phyloP scores from a whole-genome alignment of 257 asterid genomes.

The Solanum pinnatisectum region DNA sequence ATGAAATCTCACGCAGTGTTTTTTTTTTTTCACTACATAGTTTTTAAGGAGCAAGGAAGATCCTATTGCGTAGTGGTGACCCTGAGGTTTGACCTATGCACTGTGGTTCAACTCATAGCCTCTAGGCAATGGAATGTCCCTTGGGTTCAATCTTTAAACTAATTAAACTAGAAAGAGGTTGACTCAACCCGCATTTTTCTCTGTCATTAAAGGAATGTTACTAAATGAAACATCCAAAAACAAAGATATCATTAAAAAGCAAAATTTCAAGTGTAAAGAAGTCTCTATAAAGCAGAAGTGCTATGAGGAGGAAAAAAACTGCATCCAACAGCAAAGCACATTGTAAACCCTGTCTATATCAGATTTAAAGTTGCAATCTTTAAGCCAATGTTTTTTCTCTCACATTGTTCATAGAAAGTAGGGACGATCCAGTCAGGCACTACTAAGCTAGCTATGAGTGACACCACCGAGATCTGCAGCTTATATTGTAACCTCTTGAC shows the following conservation, averaged over 20 bases:
- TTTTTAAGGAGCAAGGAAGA: not conserved
- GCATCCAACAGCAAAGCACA: not conserved
- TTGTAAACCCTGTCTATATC: not conserved
- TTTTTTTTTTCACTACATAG: not conserved
- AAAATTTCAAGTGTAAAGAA: not conserved
- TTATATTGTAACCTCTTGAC: not conserved
- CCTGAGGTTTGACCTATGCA: not conserved
- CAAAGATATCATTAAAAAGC: not conserved
- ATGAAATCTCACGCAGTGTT: not conserved
- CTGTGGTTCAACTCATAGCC: not conserved
- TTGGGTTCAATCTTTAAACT: not conserved
- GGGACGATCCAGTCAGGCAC: not conserved
- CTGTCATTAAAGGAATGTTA: not conserved
- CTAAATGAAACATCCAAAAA: not conserved
- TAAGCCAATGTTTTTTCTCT: not conserved
- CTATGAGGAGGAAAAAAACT: not conserved
- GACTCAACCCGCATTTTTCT: not conserved
- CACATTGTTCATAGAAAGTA: not conserved
- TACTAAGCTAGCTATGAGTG: not conserved
- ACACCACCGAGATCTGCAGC: not conserved
- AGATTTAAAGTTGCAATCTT: not conserved
- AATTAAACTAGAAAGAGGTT: not conserved
- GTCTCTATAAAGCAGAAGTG: not conserved
- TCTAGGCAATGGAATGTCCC: not conserved
- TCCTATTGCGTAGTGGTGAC: not conserved